A percentile compares a stretch with the other conserved stretches of the same genome.
phyloP scores from a whole-genome alignment of 306 rosid genomes.

The Pyrus betulifolia region DNA sequence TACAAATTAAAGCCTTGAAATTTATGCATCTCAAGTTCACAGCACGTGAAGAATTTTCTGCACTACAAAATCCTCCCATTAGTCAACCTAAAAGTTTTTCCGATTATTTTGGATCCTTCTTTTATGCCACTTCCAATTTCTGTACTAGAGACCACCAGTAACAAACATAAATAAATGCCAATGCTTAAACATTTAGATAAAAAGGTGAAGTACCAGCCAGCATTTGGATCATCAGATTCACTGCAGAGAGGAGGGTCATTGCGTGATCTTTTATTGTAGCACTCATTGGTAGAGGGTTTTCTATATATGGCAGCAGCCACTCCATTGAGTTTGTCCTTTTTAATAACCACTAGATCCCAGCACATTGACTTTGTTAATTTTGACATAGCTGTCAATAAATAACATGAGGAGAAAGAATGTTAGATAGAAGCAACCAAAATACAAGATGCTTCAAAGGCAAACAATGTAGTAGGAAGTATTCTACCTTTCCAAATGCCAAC shows the following conservation, averaged over 20 bases:
- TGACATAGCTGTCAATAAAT: slow-evolving; percentile 52
- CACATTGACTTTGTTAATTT: slow-evolving; percentile 67
- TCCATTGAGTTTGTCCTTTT: slow-evolving; percentile 53
- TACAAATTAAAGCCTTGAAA: neutral
- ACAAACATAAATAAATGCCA: neutral
- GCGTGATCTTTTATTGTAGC: slow-evolving; percentile 41
- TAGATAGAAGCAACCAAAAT: slow-evolving; percentile 5
- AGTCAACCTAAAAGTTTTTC: neutral
- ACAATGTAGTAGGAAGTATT: neutral
- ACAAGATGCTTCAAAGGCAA: neutral
- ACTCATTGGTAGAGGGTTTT: slow-evolving; percentile 73
- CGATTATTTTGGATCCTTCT: neutral
- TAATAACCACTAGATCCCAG: slow-evolving; percentile 66
- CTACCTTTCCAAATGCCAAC: slow-evolving; percentile 76
- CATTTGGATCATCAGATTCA: slow-evolving; percentile 63
- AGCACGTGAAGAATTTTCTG: neutral
- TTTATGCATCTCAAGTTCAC: neutral
- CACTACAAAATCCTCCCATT: neutral
- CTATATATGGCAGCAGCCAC: slow-evolving; percentile 75
- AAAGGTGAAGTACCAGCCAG: slow-evolving; percentile 51
- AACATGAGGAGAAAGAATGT: neutral
- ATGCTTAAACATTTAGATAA: neutral
- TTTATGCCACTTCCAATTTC: neutral
- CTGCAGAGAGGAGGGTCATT: slow-evolving; percentile 67
- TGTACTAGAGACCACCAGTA: neutral